Evolutionary conservation across 164 flowering plant species (phyloP), one percentile per base, ranked within the genome.

Genomic region (Cinnamomum chago): DNA sequence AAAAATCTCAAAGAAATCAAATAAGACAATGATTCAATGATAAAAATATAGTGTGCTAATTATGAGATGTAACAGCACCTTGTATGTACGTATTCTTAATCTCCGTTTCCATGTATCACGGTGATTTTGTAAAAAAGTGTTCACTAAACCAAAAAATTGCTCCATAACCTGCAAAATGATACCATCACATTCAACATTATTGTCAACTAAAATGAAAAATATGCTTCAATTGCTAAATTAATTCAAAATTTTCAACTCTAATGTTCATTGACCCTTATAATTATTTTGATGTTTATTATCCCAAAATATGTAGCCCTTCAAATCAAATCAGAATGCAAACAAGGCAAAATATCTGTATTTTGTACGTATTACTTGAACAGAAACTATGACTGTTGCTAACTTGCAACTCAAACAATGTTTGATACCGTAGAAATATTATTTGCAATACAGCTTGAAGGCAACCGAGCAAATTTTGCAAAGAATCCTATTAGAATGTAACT

Each of bases 111-210:
- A 80, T 30, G 99, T 92, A 81, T 89, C 97, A 35, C 87, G 86
- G 73, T 92, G 87, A 71, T 88, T 95, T 68, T 79, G 86, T 71
- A 95, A 80, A 79, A 95, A 95, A 23, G 97, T 93, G 78, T 95
- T 95, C 25, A 95, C 99, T 69, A 95, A 81, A 77, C 91, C 91
- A 82, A 95, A 95, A 83, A 93, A 90, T 81, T 95, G 99, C 80
- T 95, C 99, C 99, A 95, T 95, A 27, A 95, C 99, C 99, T 95
- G 92, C 82, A 84, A 62, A 72, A 72, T 27, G 33, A 77, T 23
- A 23, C 62, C 68, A 51, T 35, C 62, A 68, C 50, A 68, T 27
- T 64, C 70, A 70, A 65, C 3, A 25, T 65, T 35, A 70, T 50
- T 3, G 71, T 17, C 69, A 67, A 13, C 5, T 30, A 28, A 6